Evolutionary conservation across 2,329 filamentous ascomycete genomes (phyloP).

Genomic region (Fonsecaea nubica): DNA sequence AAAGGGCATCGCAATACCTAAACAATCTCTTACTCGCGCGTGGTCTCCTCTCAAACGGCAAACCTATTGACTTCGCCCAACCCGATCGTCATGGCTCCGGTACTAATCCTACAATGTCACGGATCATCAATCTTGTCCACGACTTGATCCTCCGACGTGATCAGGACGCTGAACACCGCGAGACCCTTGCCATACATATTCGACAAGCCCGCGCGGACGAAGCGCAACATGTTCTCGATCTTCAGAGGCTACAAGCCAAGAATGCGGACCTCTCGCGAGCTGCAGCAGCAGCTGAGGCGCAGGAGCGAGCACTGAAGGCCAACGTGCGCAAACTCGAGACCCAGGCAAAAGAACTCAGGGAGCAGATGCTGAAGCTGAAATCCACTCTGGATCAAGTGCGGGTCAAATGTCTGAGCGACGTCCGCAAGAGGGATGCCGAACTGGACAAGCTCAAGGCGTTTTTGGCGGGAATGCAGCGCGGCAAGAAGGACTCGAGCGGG

Average conservation of each 20-base stretch:
- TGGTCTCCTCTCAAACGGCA: constrained; percentile 65
- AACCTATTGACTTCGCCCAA: constrained; percentile 76
- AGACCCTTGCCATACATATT: constrained; percentile 79
- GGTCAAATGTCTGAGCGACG: constrained; percentile 85
- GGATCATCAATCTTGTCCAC: constrained; percentile 91
- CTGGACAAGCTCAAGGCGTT: constrained; percentile 89
- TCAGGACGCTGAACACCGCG: constrained; percentile 86
- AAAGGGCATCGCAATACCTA: constrained; percentile 68
- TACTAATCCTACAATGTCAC: constrained; percentile 74
- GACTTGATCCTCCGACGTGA: constrained; percentile 90
- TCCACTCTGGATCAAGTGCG: constrained; percentile 81
- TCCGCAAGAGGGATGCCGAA: constrained; percentile 87
- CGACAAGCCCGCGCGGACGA: constrained; percentile 77
- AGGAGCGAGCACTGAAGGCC: constrained; percentile 71
- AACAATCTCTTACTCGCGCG: constrained; percentile 71
- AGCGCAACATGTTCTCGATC: constrained; percentile 73
- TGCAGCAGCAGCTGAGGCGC: constrained; percentile 67
- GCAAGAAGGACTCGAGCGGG: constrained; percentile 56
- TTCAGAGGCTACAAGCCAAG: constrained; percentile 63
- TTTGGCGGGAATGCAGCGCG: constrained; percentile 71
- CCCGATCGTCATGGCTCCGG: constrained; percentile 66
- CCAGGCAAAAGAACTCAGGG: constrained; percentile 76
- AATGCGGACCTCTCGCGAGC: constrained; percentile 64
- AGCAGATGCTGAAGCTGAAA: constrained; percentile 81
- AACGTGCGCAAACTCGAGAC: constrained; percentile 77